Evolutionary conservation across 306 rosid genomes (phyloP).

Genomic region (Myrica gale): DNA sequence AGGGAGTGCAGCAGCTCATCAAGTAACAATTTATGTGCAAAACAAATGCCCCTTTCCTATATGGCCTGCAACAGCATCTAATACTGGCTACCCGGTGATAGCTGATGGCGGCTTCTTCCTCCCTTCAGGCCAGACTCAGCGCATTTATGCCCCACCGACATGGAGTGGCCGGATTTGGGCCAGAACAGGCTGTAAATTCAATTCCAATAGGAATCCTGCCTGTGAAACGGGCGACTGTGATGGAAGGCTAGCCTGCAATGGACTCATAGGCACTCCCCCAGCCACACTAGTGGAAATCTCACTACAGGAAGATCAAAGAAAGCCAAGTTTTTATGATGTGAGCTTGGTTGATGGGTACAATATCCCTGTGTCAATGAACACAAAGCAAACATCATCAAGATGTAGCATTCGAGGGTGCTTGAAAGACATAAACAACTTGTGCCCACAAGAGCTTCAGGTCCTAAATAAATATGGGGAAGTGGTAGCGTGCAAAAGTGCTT

Average conservation of each 20-base stretch:
- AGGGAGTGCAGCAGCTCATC: conserved; percentile 52
- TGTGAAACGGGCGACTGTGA: conserved; percentile 91
- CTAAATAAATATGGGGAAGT: conserved; percentile 43
- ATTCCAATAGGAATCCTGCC: conserved; percentile 39
- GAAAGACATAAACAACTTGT: conserved; percentile 47
- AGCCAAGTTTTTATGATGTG: conserved; percentile 69
- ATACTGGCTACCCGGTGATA: conserved; percentile 62
- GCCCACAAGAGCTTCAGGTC: conserved; percentile 65
- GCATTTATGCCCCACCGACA: conserved; percentile 52
- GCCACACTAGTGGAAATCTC: conserved; percentile 69
- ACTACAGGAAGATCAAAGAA: conserved; percentile 50
- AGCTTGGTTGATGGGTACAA: conserved; percentile 89
- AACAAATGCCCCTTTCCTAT: conserved; percentile 78
- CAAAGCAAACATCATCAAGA: conserved; percentile 33
- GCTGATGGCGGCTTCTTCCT: conserved; percentile 88
- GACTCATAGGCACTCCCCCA: conserved; percentile 80
- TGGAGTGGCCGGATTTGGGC: conserved; percentile 98
- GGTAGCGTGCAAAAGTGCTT: conserved; percentile 87
- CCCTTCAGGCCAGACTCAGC: conserved; percentile 43
- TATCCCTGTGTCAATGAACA: conserved; percentile 46
- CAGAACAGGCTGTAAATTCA: conserved; percentile 74
- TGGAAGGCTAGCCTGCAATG: conserved; percentile 74
- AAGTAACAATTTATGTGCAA: conserved; percentile 48
- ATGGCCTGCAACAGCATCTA: conserved; percentile 93
- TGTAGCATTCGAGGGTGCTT: conserved; percentile 62